These are phyloP conservation scores for Suhomyces choctaworum DNA, from an alignment of 1,139 yeast species.

Conservation along the genomic window DNA sequence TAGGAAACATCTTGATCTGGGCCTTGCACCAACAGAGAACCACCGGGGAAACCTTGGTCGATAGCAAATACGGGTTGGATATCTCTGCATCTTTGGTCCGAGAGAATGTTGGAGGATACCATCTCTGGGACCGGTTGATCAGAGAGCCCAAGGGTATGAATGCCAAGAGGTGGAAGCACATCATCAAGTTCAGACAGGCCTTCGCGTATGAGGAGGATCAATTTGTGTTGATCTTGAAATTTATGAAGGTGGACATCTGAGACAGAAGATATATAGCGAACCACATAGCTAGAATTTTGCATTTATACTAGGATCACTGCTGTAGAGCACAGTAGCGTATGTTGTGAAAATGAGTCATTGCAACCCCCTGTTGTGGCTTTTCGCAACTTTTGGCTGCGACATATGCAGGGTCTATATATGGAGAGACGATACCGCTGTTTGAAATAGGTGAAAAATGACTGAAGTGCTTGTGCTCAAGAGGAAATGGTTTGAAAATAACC, in stretches of 20 bases:
- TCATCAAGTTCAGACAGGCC: slow-evolving; percentile 39
- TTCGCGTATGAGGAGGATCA: slow-evolving; percentile 47
- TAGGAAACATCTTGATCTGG: slow-evolving; percentile 48
- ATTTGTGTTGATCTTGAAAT: slow-evolving; percentile 41
- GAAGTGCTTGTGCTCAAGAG: too few species aligned
- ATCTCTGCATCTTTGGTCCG: slow-evolving; percentile 23
- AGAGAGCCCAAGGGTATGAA: slow-evolving; percentile 39
- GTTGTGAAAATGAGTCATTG: too few species aligned
- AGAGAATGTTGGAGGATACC: slow-evolving; percentile 41
- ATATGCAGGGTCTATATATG: too few species aligned
- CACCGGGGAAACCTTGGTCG: slow-evolving; percentile 19
- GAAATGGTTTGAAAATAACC: slow-evolving; percentile 2
- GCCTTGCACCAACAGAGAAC: slow-evolving; percentile 30
- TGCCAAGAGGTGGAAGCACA: slow-evolving; percentile 49
- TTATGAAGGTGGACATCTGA: slow-evolving; percentile 33
- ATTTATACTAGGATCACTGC: too few species aligned
- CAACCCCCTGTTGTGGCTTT: too few species aligned
- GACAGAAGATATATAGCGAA: background rate
- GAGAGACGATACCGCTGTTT: too few species aligned
- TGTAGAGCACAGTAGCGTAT: too few species aligned
- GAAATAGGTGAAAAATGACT: too few species aligned
- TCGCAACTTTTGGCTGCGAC: too few species aligned
- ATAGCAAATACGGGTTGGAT: slow-evolving; percentile 23
- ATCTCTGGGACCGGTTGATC: slow-evolving; percentile 46
- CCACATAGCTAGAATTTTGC: background rate